Evolutionary conservation across 257 asterid genomes (phyloP), one percentile per base, ranked within the genome.

Genomic region (Scutellaria baicalensis): DNA sequence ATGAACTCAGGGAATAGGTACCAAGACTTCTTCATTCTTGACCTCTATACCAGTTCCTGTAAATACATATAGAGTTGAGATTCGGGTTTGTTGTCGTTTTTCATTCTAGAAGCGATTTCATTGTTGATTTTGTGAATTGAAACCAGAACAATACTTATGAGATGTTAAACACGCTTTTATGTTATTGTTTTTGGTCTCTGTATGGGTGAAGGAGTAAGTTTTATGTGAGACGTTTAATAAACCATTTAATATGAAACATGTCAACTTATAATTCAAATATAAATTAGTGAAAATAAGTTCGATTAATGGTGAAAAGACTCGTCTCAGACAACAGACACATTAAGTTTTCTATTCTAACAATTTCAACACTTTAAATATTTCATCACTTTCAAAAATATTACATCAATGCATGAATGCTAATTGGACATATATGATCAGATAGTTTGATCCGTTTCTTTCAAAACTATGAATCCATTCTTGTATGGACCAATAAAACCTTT

Each of bases 391-490:
- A n/a, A n/a, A n/a, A n/a, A n/a, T n/a, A n/a, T n/a, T n/a, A n/a
- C n/a, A n/a, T n/a, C n/a, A n/a, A n/a, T n/a, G n/a, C n/a, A n/a
- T n/a, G n/a, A n/a, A n/a, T n/a, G n/a, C n/a, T n/a, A n/a, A n/a
- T n/a, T n/a, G n/a, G n/a, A n/a, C n/a, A n/a, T n/a, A n/a, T 27
- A 27, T 27, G 33, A 27, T 3, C 40, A 21, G 47, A 39, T 21
- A 66, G 8, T 59, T 59, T 54, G 21, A 7, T 39, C 39, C 42
- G n/a, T 55, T 62, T 69, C 62, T 20, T 17, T 54, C 57, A 54
- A 33, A 65, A 74, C 11, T 68, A 84, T 84, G 89, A 79, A 71
- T 27, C 59, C 47, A n/a, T 9, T 45, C 66, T 66, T 52, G 61
- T 20, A 48, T 14, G 31, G 71, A 64, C 21, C 57, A 69, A 44